Evolutionary conservation across 2,329 filamentous ascomycete genomes (phyloP).

Genomic region (Grosmannia serpens): DNA sequence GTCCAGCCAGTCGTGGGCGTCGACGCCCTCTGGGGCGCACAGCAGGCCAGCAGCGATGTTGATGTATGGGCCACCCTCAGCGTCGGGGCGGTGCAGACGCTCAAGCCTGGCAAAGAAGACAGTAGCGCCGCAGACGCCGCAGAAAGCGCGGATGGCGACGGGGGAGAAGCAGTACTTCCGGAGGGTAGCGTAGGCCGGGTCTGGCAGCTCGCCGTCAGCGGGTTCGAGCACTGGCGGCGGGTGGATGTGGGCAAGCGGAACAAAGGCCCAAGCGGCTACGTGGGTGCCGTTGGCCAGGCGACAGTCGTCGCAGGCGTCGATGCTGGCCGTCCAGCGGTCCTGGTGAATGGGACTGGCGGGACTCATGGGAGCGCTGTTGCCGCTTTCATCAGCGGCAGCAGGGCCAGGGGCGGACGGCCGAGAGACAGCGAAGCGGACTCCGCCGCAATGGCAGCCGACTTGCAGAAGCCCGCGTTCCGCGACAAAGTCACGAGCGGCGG

Average conservation of each 20-base stretch:
- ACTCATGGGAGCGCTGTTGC: neutral
- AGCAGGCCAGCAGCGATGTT: neutral
- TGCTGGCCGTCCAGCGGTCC: neutral
- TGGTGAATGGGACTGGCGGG: neutral
- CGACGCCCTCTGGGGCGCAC: neutral
- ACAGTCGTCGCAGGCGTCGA: neutral
- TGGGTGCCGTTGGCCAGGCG: neutral
- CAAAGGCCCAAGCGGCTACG: neutral
- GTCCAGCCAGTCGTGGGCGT: neutral
- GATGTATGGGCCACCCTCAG: neutral
- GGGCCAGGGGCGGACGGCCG: neutral
- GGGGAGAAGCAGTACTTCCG: neutral
- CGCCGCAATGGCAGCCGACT: neutral
- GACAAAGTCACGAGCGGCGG: neutral
- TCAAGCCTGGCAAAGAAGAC: neutral
- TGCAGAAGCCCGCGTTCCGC: neutral
- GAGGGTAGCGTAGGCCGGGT: neutral
- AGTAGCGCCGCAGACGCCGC: neutral
- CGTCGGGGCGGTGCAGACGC: neutral
- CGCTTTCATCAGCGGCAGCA: too few species aligned
- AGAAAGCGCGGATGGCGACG: neutral
- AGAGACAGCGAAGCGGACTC: neutral
- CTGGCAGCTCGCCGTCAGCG: neutral
- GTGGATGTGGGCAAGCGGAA: neutral
- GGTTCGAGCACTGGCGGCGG: neutral